Evolutionary conservation across 176 grass and related monocot genomes (phyloP).

Genomic region (Carex littledalei): DNA sequence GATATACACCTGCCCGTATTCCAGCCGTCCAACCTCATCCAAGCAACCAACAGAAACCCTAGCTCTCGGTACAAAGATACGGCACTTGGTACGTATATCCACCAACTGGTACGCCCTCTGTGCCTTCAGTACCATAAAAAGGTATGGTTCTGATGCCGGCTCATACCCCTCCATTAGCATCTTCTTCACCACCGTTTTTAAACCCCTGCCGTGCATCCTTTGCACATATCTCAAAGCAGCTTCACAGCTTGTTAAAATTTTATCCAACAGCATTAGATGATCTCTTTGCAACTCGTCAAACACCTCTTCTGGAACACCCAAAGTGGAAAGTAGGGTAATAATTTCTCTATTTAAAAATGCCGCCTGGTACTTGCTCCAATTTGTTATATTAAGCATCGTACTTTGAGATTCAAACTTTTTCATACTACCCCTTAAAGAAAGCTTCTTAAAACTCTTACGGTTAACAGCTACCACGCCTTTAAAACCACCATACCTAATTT

Average conservation of each 20-base stretch:
- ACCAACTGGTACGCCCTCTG: constrained; percentile 59
- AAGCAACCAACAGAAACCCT: constrained; percentile 91
- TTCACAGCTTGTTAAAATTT: constrained; percentile 68
- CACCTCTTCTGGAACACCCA: constrained; percentile 74
- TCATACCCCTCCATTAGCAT: constrained; percentile 82
- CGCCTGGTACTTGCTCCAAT: constrained; percentile 63
- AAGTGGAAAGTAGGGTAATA: constrained; percentile 71
- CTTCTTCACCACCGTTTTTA: constrained; percentile 50
- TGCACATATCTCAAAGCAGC: constrained; percentile 61
- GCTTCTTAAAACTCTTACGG: constrained; percentile 36
- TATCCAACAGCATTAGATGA: constrained; percentile 54
- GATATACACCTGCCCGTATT: constrained; percentile 84
- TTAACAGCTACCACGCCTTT: constrained; percentile 85
- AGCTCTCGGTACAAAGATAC: constrained; percentile 79
- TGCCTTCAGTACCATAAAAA: constrained; percentile 80
- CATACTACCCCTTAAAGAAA: constrained; percentile 85
- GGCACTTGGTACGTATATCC: constrained; percentile 72
- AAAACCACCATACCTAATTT: constrained; percentile 91
- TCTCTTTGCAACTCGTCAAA: constrained; percentile 70
- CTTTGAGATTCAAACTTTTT: constrained; percentile 83
- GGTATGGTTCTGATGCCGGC: constrained; percentile 65
- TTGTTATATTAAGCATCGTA: constrained; percentile 82
- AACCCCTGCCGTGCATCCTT: constrained; percentile 47
- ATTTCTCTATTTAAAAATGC: constrained; percentile 87
- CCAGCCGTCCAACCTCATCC: constrained; percentile 57